A percentile compares a stretch with the other conserved stretches of the same genome.
Evolutionary conservation across 306 rosid species (phyloP).

Genomic region (Hippophae gyantsensis): DNA sequence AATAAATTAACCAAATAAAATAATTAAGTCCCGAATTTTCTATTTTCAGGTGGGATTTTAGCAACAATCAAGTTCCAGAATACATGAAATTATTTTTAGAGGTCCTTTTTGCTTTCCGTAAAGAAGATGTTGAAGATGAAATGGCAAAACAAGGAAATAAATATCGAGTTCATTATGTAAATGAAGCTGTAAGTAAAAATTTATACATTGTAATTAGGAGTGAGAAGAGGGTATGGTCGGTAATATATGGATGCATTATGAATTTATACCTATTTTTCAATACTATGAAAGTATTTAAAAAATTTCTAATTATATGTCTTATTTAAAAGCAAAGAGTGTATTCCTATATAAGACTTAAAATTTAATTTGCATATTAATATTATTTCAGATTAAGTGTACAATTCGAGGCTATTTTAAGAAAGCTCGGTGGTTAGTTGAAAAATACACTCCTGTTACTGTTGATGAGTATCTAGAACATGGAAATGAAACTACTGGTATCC

Average conservation of each 20-base stretch:
- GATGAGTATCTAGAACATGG: too few species aligned
- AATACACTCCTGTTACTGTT: constrained; percentile 18
- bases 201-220: too few species aligned
- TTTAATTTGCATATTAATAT: too few species aligned
- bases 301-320: too few species aligned
- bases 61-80: constrained; percentile 1
- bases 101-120: constrained; percentile 6
- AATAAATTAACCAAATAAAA: too few species aligned
- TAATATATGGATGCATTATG: too few species aligned
- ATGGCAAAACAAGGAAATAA: constrained; percentile 12
- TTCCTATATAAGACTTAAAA: too few species aligned
- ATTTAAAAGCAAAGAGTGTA: not conserved
- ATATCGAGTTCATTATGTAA: constrained; percentile 13
- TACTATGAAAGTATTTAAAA: too few species aligned
- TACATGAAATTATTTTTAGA: constrained; percentile 4
- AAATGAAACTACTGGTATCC: too few species aligned
- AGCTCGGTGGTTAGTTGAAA: constrained; percentile 24
- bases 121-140: constrained; percentile 21
- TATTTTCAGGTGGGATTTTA: constrained; percentile 28
- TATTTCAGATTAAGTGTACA: too few species aligned
- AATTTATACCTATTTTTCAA: too few species aligned
- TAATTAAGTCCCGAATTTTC: not conserved
- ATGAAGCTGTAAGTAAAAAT: constrained; percentile 13
- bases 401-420: constrained; percentile 18
- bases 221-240: too few species aligned